Evolutionary conservation across 2,329 filamentous ascomycete genomes (phyloP).

Genomic region (Phyllosticta citrichinensis): DNA sequence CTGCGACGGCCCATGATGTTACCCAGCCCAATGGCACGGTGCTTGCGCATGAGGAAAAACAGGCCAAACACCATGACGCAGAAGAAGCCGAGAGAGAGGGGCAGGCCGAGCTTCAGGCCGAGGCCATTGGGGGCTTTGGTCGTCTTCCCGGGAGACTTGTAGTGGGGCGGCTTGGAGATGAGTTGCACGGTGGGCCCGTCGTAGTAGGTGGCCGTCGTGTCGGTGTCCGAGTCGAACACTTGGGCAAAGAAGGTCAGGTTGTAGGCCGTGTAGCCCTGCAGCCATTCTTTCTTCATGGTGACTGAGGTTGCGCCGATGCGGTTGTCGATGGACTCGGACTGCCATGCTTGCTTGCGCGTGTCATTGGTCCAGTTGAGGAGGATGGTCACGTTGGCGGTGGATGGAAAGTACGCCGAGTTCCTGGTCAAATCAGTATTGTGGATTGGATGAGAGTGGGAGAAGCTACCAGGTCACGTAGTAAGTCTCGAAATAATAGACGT

Average conservation of each 20-base stretch:
- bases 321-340: constrained; percentile 26
- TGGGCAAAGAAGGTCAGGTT: constrained; percentile 30
- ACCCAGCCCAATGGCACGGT: constrained; percentile 27
- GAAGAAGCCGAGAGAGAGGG: constrained; percentile 29
- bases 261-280: constrained; percentile 27
- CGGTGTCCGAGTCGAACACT: constrained; percentile 16
- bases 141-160: constrained; percentile 18
- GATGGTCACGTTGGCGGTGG: constrained; percentile 18
- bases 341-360: constrained; percentile 25
- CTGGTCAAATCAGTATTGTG: background rate
- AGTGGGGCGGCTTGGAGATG: constrained; percentile 25
- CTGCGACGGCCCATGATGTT: constrained; percentile 25
- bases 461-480: constrained; percentile 22
- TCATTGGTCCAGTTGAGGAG: constrained; percentile 27
- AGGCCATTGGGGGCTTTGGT: constrained; percentile 13
- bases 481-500: constrained; percentile 27
- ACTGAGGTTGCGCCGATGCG: constrained; percentile 30
- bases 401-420: constrained; percentile 16
- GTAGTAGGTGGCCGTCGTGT: constrained; percentile 18
- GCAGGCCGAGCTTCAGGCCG: constrained; percentile 23
- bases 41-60: constrained; percentile 32
- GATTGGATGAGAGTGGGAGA: constrained; percentile 11
- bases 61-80: constrained; percentile 27
- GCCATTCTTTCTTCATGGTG: constrained; percentile 30
- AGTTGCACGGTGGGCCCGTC: constrained; percentile 30